A percentile compares a stretch with the other conserved stretches of the same genome.
Conservation (phyloP, 371 early-diverging fungal species). For the Saksenaea vasiformis region DNA sequence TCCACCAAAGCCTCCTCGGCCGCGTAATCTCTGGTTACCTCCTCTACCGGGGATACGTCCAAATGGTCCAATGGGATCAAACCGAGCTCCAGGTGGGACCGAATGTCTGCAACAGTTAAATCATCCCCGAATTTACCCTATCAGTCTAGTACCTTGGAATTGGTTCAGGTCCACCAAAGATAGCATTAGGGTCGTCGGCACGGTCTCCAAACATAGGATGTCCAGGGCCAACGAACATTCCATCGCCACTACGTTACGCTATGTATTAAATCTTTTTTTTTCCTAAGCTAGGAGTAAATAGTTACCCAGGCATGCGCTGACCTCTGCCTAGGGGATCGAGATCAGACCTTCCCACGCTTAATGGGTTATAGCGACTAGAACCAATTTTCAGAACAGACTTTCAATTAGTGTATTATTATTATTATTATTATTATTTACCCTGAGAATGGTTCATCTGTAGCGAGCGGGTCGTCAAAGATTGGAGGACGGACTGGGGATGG, state of each 20-base stretch:
- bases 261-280: background rate
- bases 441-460: constrained; percentile 33
- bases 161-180: constrained; percentile 55
- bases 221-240: constrained; percentile 88
- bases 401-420: background rate
- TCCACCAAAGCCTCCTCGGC: constrained; percentile 38
- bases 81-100: constrained; percentile 94
- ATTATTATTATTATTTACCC: too few relatives aligned
- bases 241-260: constrained; percentile 53
- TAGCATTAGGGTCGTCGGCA: constrained; percentile 34
- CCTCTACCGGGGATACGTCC: constrained; percentile 54
- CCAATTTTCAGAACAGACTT: constrained; percentile 7
- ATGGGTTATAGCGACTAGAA: constrained; percentile 36
- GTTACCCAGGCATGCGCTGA: constrained; percentile 52
- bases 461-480: constrained; percentile 30
- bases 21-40: background rate
- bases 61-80: constrained; percentile 91
- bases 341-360: constrained; percentile 63
- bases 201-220: constrained; percentile 85
- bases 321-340: constrained; percentile 53
- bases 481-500: constrained; percentile 22
- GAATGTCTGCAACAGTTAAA: constrained; percentile 53
- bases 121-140: background rate
- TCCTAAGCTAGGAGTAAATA: background rate
- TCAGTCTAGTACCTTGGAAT: constrained; percentile 46